A percentile compares a stretch with the other conserved stretches of the same genome.
Conservation (phyloP, 306 rosid genomes). For the Vigna reflexopilosa region DNA sequence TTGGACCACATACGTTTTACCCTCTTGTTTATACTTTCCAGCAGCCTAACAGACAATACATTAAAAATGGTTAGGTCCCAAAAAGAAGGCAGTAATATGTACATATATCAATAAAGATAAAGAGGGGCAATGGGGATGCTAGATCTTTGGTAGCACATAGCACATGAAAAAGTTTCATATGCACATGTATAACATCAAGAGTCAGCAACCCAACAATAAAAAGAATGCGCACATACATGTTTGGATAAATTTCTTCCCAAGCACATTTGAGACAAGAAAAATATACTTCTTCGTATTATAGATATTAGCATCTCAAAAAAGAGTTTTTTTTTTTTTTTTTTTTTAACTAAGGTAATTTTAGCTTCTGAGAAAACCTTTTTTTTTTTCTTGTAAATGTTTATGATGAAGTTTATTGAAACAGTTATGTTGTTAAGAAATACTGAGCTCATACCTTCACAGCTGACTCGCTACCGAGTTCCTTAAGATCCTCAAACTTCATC, state of each 20-base stretch:
- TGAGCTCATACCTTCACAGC: conserved; percentile 84
- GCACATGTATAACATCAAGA: neutral
- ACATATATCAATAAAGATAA: neutral
- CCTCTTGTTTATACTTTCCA: conserved; percentile 95
- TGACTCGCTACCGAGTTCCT: conserved; percentile 85
- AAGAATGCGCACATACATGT: neutral
- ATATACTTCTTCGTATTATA: too few species aligned
- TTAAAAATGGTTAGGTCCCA: neutral
- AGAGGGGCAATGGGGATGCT: neutral
- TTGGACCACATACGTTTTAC: conserved; percentile 92
- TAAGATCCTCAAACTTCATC: conserved; percentile 96
- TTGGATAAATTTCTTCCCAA: too few species aligned
- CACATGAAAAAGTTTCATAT: neutral
- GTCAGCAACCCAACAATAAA: neutral
- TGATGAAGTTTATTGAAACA: too few species aligned
- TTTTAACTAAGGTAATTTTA: too few species aligned
- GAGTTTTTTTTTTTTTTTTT: too few species aligned
- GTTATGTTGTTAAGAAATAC: neutral
- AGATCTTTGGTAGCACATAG: conserved; percentile 6
- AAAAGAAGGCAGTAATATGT: neutral
- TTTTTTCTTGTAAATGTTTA: too few species aligned
- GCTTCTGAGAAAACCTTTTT: too few species aligned
- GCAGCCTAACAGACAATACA: conserved; percentile 63
- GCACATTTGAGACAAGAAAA: too few species aligned
- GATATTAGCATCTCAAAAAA: too few species aligned